Evolutionary conservation across 2,329 filamentous ascomycete species (phyloP).

Genomic region (Epichloe sp.): DNA sequence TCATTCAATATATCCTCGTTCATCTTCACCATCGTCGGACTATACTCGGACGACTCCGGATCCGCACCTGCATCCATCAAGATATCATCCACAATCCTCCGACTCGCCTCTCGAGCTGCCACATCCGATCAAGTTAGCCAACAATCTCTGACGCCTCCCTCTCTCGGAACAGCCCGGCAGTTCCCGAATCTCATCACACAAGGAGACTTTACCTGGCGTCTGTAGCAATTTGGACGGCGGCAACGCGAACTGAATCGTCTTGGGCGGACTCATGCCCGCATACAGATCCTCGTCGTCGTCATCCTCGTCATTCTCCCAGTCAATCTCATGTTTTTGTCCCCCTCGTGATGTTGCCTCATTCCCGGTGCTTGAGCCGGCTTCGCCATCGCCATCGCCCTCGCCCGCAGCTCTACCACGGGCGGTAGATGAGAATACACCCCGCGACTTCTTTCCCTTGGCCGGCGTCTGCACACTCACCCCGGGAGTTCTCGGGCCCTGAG

Average conservation of each 20-base stretch:
- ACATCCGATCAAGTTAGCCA: not conserved
- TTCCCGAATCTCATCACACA: not conserved
- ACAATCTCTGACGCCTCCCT: not conserved
- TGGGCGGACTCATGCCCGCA: constrained; percentile 75
- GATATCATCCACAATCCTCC: constrained; percentile 68
- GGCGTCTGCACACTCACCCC: constrained; percentile 82
- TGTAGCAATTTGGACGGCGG: constrained; percentile 66
- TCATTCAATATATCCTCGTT: constrained; percentile 48
- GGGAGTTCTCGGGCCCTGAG: constrained; percentile 50
- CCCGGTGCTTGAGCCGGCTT: not conserved
- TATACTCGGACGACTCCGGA: constrained; percentile 41
- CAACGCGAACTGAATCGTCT: constrained; percentile 78
- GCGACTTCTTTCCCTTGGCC: constrained; percentile 31
- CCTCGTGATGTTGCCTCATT: constrained; percentile 8
- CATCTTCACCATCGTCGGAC: constrained; percentile 53
- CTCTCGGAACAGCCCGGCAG: not conserved
- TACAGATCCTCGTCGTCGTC: constrained; percentile 49
- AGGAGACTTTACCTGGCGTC: constrained; percentile 49
- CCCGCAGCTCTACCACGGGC: constrained; percentile 3
- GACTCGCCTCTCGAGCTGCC: constrained; percentile 64
- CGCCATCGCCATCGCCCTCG: not conserved
- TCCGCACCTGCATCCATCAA: constrained; percentile 61
- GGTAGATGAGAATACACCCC: constrained; percentile 31
- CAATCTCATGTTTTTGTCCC: constrained; percentile 39
- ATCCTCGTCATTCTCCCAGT: constrained; percentile 66